phyloP scores from a whole-genome alignment of 83 land plant species.

The Isoetes engelmannii region DNA sequence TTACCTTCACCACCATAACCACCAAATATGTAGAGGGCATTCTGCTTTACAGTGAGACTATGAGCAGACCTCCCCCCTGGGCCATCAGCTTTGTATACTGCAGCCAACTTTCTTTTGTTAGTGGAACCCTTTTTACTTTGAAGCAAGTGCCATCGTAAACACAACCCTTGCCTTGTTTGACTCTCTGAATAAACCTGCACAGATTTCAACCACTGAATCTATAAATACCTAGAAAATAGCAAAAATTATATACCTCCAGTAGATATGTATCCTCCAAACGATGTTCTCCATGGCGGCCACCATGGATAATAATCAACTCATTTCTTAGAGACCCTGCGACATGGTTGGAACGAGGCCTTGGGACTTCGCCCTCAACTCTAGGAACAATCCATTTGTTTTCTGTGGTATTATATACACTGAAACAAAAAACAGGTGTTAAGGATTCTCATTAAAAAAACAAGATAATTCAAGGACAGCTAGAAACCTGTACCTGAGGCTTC shows the following conservation, averaged over 20 bases:
- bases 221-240: conserved; percentile 1
- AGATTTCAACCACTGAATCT: neutral
- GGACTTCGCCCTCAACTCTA: conserved; percentile 26
- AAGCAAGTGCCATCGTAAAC: conserved; percentile 16
- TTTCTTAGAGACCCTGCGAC: conserved; percentile 26
- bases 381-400: conserved; percentile 30
- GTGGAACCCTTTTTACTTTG: neutral
- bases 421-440: neutral
- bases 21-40: conserved; percentile 35
- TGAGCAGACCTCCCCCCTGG: conserved; percentile 47
- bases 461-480: too few species aligned
- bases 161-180: neutral
- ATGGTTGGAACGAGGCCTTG: conserved; percentile 45
- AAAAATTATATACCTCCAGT: conserved; percentile 20
- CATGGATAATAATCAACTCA: conserved; percentile 29
- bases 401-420: conserved; percentile 28
- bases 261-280: conserved; percentile 29
- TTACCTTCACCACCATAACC: conserved; percentile 48
- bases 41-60: conserved; percentile 21
- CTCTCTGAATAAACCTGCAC: conserved; percentile 13
- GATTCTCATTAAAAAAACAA: too few species aligned
- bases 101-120: conserved; percentile 6
- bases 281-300: conserved; percentile 39
- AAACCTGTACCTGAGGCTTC: conserved; percentile 20
- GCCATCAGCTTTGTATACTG: conserved; percentile 6